Evolutionary conservation across 2,329 filamentous ascomycete species (phyloP), one percentile per base, ranked within the genome.

Genomic region (Nakataea oryzae): DNA sequence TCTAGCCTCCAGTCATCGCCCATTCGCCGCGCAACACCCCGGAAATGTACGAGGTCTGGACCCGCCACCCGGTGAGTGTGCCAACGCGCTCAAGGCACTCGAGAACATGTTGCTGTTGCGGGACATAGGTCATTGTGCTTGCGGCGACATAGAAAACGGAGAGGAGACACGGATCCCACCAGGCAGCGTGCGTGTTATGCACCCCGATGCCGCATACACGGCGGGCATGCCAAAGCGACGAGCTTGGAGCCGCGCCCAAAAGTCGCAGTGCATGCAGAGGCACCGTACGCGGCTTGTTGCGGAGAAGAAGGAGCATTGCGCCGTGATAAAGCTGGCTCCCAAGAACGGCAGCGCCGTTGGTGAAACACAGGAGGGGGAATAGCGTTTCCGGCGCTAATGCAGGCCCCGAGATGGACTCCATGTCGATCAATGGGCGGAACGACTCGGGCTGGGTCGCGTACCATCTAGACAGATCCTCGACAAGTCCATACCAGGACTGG

Each of bases 261-360:
- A 50, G 41, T 11, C 24, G 41, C 41, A 50, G 21, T 17, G 41
- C 74, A 65, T 63, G 69, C 9, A 71, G 69, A 27, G 69, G 70
- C 4, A 76, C 68, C 3, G 75, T 79, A 5, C 77, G 74, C 24
- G 82, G 81, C 63, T 78, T 79, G 66, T 78, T 75, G 62, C 79
- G 79, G 24, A 85, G 74, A 62, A 85, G 70, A 0, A 83, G 68
- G 9, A 83, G 68, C 73, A 81, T 81, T 2, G 81, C 79, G 0
- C 81, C 81, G 65, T 85, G 82, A 66, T 83, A 84, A 3, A 84
- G 71, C 65, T 84, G 81, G 64, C 83, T 85, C 3, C 74, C 75
- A 2, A 78, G 73, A 4, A 74, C 68, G 0, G 74, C 77, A 0
- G 76, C 73, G 0, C 75, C 75, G 58, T 75, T 77, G 5, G 76